Conservation (phyloP, 1,284 basidiomycete genomes). For the Ganoderma lingzhi region DNA sequence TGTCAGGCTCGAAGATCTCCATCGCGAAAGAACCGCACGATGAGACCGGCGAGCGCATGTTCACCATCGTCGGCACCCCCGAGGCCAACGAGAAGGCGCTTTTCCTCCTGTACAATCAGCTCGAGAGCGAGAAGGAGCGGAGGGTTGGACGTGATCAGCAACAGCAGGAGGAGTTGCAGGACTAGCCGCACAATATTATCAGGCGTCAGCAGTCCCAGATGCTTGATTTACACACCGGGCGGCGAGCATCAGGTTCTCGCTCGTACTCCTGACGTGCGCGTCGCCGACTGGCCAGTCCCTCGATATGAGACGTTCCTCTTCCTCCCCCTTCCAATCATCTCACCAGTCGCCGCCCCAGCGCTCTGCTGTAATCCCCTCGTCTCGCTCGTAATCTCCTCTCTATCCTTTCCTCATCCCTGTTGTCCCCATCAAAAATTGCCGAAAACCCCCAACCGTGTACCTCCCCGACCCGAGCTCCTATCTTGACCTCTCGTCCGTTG, state of each 20-base stretch:
- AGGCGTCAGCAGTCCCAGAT: slow-evolving; percentile 19
- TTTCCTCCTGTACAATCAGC: slow-evolving; percentile 96
- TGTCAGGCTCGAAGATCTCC: slow-evolving; percentile 96
- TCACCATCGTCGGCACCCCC: slow-evolving; percentile 96
- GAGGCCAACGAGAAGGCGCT: slow-evolving; percentile 97
- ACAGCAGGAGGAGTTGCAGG: slow-evolving; percentile 57
- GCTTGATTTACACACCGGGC: slow-evolving; percentile 23
- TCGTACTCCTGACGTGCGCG: slow-evolving; percentile 4
- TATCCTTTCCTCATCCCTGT: slow-evolving; percentile 17
- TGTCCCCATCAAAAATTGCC: slow-evolving; percentile 25
- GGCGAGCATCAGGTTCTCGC: slow-evolving; percentile 13
- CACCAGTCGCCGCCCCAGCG: slow-evolving; percentile 8
- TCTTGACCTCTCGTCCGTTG: slow-evolving; percentile 28
- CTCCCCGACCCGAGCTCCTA: slow-evolving; percentile 25
- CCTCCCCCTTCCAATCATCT: background rate
- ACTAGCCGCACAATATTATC: slow-evolving; percentile 31
- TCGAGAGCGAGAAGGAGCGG: slow-evolving; percentile 96
- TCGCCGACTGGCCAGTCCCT: slow-evolving; percentile 7
- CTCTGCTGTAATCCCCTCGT: slow-evolving; percentile 8
- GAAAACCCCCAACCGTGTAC: slow-evolving; percentile 29
- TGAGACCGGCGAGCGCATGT: slow-evolving; percentile 99
- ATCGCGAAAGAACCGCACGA: slow-evolving; percentile 99
- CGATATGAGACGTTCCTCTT: slow-evolving; percentile 13
- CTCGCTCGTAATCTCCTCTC: slow-evolving; percentile 15
- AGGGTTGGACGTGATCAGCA: slow-evolving; percentile 83